These are phyloP conservation scores for Aspergillus neoniger DNA, from an alignment of 2,329 filamentous ascomycete species.

Conservation along the genomic window DNA sequence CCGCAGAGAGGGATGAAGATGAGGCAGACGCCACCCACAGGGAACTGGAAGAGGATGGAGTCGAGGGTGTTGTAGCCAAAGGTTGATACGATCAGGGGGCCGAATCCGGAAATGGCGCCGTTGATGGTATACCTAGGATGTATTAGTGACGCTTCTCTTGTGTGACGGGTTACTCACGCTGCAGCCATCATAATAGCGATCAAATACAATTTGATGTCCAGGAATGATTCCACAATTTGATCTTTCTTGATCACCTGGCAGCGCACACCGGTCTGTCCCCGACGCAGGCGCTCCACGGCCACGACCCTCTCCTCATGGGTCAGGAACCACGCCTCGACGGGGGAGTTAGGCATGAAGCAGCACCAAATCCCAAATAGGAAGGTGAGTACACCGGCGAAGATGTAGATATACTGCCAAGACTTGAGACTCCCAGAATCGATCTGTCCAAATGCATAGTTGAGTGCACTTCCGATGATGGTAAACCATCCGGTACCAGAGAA, in stretches of 20 bases:
- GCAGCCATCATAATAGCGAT: constrained; percentile 69
- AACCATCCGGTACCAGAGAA: constrained; percentile 60
- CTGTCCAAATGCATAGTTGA: constrained; percentile 70
- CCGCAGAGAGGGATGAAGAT: constrained; percentile 67
- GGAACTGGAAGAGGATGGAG: constrained; percentile 73
- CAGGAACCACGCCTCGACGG: constrained; percentile 69
- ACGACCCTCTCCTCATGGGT: constrained; percentile 63
- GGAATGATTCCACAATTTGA: constrained; percentile 60
- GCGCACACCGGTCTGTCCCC: constrained; percentile 64
- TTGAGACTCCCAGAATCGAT: constrained; percentile 56
- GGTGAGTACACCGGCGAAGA: constrained; percentile 64
- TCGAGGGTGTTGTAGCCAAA: constrained; percentile 67
- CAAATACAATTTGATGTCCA: constrained; percentile 65
- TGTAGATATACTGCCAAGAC: constrained; percentile 71
- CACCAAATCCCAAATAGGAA: constrained; percentile 66
- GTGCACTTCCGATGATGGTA: constrained; percentile 63
- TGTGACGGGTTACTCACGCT: constrained; percentile 43
- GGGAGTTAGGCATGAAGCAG: constrained; percentile 66
- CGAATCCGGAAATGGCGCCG: constrained; percentile 70
- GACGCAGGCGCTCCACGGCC: constrained; percentile 64
- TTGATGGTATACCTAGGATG: constrained; percentile 64
- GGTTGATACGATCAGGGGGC: constrained; percentile 70
- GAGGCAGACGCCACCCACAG: constrained; percentile 68
- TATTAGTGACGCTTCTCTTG: constrained; percentile 1
- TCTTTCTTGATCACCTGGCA: constrained; percentile 61